Base-by-base conservation (phyloP, 1,284 basidiomycete genomes). In the Ganoderma lingzhi region DNA sequence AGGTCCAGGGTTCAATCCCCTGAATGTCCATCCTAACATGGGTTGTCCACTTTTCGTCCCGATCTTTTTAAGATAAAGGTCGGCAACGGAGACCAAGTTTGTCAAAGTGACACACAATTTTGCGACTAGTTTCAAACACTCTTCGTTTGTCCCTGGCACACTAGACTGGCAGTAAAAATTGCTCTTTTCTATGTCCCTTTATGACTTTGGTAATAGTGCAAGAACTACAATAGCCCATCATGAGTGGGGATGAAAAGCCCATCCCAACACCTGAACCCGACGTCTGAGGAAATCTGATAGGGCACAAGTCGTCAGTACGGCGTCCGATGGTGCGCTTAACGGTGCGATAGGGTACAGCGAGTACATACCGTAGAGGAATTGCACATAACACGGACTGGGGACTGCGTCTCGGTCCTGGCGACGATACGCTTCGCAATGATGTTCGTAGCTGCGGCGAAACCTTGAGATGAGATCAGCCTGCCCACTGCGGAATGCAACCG, bases 221-320 rank as follows among this genome's bases (percentile, higher is more conserved):
- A 35, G 30, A 6, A 17, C 51, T 61, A 70, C 23, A 61, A 17
- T 10, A 70, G 44, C 2, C 76, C 77, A 0, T 70, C 74, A 35
- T 55, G 63, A 4, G 80, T 80, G 15, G 75, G 81, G 30, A 85
- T 74, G 73, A 83, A 89, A 9, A 75, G 73, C 0, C 88, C 87
- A 75, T 87, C 76, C 83, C 81, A 83, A 74, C 87, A 89, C 68
- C 84, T 83, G 77, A 89, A 88, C 3, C 87, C 88, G 10, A 88
- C 84, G 71, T 88, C 84, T 55, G 76, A 85, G 4, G 81, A 76
- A 30, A 89, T 78, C 87, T 87, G 61, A 39, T 19, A 23, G 58
- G 19, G 62, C 9, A n/a, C n/a, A 5, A 8, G 35, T n/a, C 10
- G 19, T n/a, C 32, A 37, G 19, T 2, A 58, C 2, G 23, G n/a